Conservation (phyloP, 495 filamentous ascomycete species). For the Xylaria flabelliformis region DNA sequence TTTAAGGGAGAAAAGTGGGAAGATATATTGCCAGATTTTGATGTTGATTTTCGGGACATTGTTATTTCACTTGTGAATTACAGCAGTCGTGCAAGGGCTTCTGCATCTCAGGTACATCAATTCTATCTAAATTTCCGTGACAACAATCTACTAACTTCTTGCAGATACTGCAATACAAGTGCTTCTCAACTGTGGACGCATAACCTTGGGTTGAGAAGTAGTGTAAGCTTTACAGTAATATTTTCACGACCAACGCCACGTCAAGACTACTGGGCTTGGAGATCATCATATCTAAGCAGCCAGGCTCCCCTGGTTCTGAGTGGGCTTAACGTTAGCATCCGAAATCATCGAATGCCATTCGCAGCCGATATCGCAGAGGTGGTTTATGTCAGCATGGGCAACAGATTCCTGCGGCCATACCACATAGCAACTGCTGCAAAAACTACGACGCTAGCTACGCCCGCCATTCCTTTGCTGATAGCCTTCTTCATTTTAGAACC, state of each 20-base stretch:
- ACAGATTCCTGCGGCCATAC: slow-evolving; percentile 27
- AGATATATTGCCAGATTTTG: slow-evolving; percentile 47
- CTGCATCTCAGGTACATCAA: slow-evolving; percentile 36
- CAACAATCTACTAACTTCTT: not conserved
- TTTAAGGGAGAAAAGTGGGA: slow-evolving; percentile 51
- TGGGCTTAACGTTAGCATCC: not conserved
- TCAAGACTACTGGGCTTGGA: not conserved
- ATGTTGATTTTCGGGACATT: slow-evolving; percentile 40
- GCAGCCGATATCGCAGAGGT: not conserved
- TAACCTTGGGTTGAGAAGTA: not conserved
- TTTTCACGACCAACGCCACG: not conserved
- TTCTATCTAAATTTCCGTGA: not conserved
- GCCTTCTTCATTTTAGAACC: slow-evolving; percentile 24
- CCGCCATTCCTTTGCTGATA: slow-evolving; percentile 29
- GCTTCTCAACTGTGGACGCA: not conserved
- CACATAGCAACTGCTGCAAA: slow-evolving; percentile 33
- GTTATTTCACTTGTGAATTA: slow-evolving; percentile 45
- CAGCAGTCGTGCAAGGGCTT: slow-evolving; percentile 38
- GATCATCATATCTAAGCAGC: not conserved
- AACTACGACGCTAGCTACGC: slow-evolving; percentile 30
- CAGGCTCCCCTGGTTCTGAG: not conserved
- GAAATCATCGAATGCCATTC: too few species aligned
- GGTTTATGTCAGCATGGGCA: slow-evolving; percentile 4
- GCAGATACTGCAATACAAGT: slow-evolving; percentile 16
- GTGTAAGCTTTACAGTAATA: not conserved